Evolutionary conservation across 2,329 filamentous ascomycete genomes (phyloP), one percentile per base, ranked within the genome.

Genomic region (Claviceps sp.): DNA sequence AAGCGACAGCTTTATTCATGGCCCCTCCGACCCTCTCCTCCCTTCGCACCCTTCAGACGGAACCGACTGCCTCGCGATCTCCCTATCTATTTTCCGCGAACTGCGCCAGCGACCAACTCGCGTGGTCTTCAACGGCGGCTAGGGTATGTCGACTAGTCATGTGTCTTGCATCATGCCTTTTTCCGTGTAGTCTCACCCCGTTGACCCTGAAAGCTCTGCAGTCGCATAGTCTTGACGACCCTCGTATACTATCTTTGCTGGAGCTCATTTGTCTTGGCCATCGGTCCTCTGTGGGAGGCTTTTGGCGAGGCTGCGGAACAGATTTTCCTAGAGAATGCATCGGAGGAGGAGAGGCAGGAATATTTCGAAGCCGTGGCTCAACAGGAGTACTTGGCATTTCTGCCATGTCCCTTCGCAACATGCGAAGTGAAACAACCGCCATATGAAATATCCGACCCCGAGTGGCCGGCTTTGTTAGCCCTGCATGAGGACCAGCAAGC

Each of bases 331-430:
- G 66, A 69, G 4, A 62, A 67, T 14, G 57, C 73, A 48, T 68
- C 68, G 1, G 67, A 71, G 22, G 67, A 73, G 45, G 73, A 75
- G 58, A 70, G 66, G 54, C 62, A 67, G 51, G 66, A 67, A 47
- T 57, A 70, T 38, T 63, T 69, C 42, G 64, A 70, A 5, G 63
- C 70, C 14, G 67, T 71, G 1, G 69, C 71, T 2, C 68, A 71
- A 1, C 68, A 71, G 2, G 68, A 73, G 1, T 34, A 34, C 29
- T 56, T 74, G 14, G 20, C 73, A 5, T 85, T 85, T 54, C 73
- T 86, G 7, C 79, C 82, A 0, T 75, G 85, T 50, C 79, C 80
- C 3, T 79, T 79, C 44, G 80, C 77, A 2, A 77, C 72, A 1
- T 71, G 71, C 48, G 57, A 69, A 52, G 64, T 79, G 17, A 66